Evolutionary conservation across 257 asterid genomes (phyloP).

Genomic region (Striga asiatica): DNA sequence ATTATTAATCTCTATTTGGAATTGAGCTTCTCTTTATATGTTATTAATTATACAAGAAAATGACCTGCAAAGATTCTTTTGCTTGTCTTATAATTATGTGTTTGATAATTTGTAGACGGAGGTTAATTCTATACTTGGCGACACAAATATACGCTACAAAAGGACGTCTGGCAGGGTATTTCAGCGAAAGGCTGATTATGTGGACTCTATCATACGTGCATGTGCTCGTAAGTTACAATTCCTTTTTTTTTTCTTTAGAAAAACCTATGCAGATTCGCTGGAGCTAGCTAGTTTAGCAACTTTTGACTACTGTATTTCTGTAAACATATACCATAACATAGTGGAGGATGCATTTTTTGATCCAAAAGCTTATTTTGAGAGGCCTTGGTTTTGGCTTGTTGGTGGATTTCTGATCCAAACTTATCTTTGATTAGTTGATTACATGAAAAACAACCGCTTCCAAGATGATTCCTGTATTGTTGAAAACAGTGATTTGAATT

Average conservation of each 20-base stretch:
- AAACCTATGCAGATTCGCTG: too few relatives aligned
- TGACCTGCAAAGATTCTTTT: background rate
- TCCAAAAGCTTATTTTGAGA: background rate
- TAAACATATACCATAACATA: background rate
- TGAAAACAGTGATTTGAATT: background rate
- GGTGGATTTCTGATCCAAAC: too few relatives aligned
- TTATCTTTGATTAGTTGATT: background rate
- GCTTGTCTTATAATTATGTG: slow-evolving; percentile 9
- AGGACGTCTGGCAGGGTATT: slow-evolving; percentile 72
- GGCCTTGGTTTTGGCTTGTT: too few relatives aligned
- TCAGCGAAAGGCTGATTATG: slow-evolving; percentile 70
- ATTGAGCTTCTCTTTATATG: slow-evolving; percentile 4
- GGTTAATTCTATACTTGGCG: slow-evolving; percentile 71
- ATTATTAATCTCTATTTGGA: slow-evolving; percentile 8
- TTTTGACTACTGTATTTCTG: background rate
- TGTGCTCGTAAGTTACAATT: slow-evolving; percentile 95
- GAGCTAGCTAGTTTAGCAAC: background rate
- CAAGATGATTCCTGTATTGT: background rate
- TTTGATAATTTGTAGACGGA: slow-evolving; percentile 56
- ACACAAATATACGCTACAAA: slow-evolving; percentile 68
- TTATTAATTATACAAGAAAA: background rate
- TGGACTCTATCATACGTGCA: slow-evolving; percentile 67
- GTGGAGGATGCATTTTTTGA: slow-evolving; percentile 2
- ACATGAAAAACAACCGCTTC: background rate
- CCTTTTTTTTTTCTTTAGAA: too few relatives aligned